These are phyloP conservation scores for Aspergillus leporis DNA, from an alignment of 495 filamentous ascomycete genomes.

Conservation along the genomic window DNA sequence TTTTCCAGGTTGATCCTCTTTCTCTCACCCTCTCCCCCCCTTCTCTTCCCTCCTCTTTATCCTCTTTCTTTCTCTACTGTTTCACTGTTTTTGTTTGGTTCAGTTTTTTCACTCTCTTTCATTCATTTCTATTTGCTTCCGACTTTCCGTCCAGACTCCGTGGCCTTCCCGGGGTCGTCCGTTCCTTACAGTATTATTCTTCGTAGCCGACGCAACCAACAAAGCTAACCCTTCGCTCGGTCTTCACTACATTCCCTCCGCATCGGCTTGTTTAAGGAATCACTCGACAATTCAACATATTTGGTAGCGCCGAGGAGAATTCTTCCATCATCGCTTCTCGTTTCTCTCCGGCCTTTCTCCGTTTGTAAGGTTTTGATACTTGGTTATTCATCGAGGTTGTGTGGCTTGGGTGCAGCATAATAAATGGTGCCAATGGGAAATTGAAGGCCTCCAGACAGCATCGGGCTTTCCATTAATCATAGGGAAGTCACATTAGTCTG, in stretches of 20 bases:
- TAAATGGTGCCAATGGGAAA: constrained; percentile 37
- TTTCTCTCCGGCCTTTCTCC: not conserved
- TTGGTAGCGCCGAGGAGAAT: not conserved
- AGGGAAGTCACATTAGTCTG: constrained; percentile 43
- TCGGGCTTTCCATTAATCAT: constrained; percentile 34
- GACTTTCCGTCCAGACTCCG: constrained; percentile 21
- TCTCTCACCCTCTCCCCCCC: constrained; percentile 21
- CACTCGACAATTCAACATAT: not conserved
- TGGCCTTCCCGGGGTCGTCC: constrained; percentile 51
- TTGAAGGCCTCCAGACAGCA: constrained; percentile 48
- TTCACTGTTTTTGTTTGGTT: constrained; percentile 12
- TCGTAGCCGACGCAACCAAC: constrained; percentile 16
- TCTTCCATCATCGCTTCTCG: not conserved
- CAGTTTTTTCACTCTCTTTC: constrained; percentile 15
- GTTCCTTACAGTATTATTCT: constrained; percentile 37
- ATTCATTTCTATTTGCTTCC: constrained; percentile 14
- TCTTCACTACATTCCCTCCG: constrained; percentile 13
- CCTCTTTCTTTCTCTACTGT: constrained; percentile 39
- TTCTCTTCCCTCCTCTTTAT: constrained; percentile 33
- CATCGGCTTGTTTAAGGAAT: not conserved
- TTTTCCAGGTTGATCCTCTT: constrained; percentile 9
- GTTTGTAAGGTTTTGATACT: constrained; percentile 4
- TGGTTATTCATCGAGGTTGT: constrained; percentile 22
- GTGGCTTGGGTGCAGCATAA: constrained; percentile 32
- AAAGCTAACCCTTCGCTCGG: not conserved